phyloP scores from a whole-genome alignment of 129 eudicot genomes.

The Deinandra increscens region DNA sequence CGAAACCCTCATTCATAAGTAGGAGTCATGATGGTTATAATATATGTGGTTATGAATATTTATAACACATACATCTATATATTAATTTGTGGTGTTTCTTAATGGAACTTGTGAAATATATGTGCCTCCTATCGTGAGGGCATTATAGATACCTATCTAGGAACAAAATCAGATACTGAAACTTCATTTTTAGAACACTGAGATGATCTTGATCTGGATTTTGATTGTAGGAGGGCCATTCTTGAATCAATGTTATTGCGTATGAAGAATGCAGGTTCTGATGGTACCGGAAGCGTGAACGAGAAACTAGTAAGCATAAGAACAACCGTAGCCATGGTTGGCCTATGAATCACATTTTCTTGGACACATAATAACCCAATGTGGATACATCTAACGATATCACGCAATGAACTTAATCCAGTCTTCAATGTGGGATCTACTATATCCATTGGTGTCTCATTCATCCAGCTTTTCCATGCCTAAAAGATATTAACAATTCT shows the following conservation, averaged over 20 bases:
- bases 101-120: background rate
- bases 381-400: no score
- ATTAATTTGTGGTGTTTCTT: no score
- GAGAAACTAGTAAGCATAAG: conserved; percentile 11
- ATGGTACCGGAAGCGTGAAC: background rate
- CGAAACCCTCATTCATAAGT: no score
- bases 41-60: no score
- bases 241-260: background rate
- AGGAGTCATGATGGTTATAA: no score
- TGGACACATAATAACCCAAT: conserved; percentile 19
- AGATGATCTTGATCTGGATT: background rate
- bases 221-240: background rate
- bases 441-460: no score
- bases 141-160: background rate
- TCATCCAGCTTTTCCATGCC: no score
- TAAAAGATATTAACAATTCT: no score
- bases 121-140: background rate
- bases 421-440: no score
- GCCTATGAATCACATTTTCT: conserved; percentile 6
- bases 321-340: conserved; percentile 13
- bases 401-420: no score
- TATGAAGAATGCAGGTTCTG: conserved; percentile 18
- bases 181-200: background rate
- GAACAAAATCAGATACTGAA: background rate
- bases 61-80: no score